These are phyloP conservation scores for Biscogniauxia mediterranea DNA, from an alignment of 2,329 filamentous ascomycete species.

Conservation along the genomic window DNA sequence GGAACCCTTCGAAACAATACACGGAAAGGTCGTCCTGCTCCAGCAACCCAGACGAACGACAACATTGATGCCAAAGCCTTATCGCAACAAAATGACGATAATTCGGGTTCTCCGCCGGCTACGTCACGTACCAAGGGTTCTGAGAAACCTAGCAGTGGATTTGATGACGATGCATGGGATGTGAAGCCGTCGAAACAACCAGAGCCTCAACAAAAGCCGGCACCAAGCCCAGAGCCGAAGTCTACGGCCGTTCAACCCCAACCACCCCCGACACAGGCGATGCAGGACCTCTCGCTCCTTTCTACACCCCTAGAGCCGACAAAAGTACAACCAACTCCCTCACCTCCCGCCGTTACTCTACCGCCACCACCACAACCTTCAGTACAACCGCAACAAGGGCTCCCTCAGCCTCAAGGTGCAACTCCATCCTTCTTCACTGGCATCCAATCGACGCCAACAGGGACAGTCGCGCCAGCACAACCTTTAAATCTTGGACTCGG, in stretches of 20 bases:
- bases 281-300: constrained; percentile 57
- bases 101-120: constrained; percentile 38
- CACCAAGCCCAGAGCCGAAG: constrained; percentile 60
- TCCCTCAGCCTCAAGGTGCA: constrained; percentile 50
- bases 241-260: constrained; percentile 31
- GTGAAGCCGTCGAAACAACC: constrained; percentile 75
- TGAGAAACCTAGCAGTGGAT: constrained; percentile 43
- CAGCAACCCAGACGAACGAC: constrained; percentile 81
- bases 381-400: constrained; percentile 35
- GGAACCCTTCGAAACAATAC: constrained; percentile 92
- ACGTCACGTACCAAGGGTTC: constrained; percentile 30
- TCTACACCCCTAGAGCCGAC: constrained; percentile 52
- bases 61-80: constrained; percentile 86
- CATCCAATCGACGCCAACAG: constrained; percentile 34
- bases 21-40: constrained; percentile 83
- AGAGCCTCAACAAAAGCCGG: constrained; percentile 42
- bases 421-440: constrained; percentile 58
- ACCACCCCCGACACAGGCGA: constrained; percentile 33
- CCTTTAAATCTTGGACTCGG: constrained; percentile 44
- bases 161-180: constrained; percentile 97
- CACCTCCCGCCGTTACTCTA: constrained; percentile 32
- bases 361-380: constrained; percentile 35
- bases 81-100: constrained; percentile 56
- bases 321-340: constrained; percentile 37
- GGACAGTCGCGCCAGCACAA: constrained; percentile 41